Percentiles rank a stretch among this genome's conserved stretches.
These are phyloP conservation scores for Leccinum ochraceum DNA, from an alignment of 768 basidiomycete genomes.

Conservation along the genomic window DNA sequence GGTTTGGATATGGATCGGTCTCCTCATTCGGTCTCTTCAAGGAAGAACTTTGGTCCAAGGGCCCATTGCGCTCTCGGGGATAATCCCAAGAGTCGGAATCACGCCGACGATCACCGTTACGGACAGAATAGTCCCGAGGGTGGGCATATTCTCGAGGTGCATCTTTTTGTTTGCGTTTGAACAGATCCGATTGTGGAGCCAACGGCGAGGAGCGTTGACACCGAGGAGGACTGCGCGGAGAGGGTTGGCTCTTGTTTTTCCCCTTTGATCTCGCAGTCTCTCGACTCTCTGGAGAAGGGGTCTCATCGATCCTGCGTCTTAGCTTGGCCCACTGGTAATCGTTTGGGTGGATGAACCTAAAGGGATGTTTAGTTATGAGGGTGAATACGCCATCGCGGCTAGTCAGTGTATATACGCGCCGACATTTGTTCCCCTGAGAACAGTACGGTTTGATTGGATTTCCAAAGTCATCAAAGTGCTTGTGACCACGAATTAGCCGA, in stretches of 20 bases:
- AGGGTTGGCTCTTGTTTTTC: conserved; percentile 22
- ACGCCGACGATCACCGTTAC: conserved; percentile 26
- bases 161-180: conserved; percentile 33
- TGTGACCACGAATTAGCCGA: conserved; percentile 19
- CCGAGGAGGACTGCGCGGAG: conserved; percentile 21
- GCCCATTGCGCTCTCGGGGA: conserved; percentile 21
- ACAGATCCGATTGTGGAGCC: conserved; percentile 46
- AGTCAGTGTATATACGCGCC: conserved; percentile 37
- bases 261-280: conserved; percentile 25
- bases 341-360: conserved; percentile 51
- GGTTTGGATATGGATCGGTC: conserved; percentile 25
- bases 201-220: conserved; percentile 38
- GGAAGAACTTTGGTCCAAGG: conserved; percentile 17
- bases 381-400: conserved; percentile 8
- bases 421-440: conserved; percentile 48
- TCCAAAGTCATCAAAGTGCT: conserved; percentile 53
- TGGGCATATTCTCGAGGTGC: conserved; percentile 24
- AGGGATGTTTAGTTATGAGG: conserved; percentile 8
- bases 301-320: conserved; percentile 18
- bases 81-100: conserved; percentile 25
- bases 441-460: conserved; percentile 44
- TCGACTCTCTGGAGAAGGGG: conserved; percentile 23
- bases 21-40: conserved; percentile 32
- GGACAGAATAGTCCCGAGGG: conserved; percentile 19
- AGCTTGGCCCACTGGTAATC: conserved; percentile 44